phyloP scores from a whole-genome alignment of 257 asterid genomes.

The Rehmannia glutinosa region DNA sequence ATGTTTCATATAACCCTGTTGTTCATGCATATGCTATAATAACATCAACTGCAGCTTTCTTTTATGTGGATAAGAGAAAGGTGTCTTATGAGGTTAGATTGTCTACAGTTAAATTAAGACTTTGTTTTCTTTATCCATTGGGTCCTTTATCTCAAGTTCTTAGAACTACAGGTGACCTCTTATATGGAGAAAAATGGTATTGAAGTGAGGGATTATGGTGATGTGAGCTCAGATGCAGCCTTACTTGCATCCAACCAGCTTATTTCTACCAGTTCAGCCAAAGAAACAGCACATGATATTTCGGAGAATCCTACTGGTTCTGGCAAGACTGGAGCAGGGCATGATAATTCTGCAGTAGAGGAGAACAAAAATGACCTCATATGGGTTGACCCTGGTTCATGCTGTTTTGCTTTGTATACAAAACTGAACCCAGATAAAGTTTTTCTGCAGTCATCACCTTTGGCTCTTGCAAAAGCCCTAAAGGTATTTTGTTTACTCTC shows the following conservation, averaged over 20 bases:
- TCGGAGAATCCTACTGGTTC: neutral
- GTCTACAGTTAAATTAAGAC: slow-evolving; percentile 5
- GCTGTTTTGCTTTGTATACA: slow-evolving; percentile 80
- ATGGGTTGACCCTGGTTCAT: slow-evolving; percentile 84
- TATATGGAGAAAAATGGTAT: slow-evolving; percentile 66
- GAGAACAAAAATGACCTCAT: slow-evolving; percentile 41
- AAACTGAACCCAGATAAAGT: slow-evolving; percentile 65
- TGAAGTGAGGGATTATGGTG: slow-evolving; percentile 64
- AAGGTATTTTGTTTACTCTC: slow-evolving; percentile 50
- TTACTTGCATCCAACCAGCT: slow-evolving; percentile 77
- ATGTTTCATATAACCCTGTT: slow-evolving; percentile 80
- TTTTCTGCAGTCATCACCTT: slow-evolving; percentile 68
- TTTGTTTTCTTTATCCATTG: slow-evolving; percentile 2
- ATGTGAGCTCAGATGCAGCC: slow-evolving; percentile 62
- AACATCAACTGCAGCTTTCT: slow-evolving; percentile 65
- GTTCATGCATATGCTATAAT: slow-evolving; percentile 92
- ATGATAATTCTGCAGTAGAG: slow-evolving; percentile 25
- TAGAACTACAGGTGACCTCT: slow-evolving; percentile 48
- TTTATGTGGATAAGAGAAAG: slow-evolving; percentile 82
- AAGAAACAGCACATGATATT: slow-evolving; percentile 15
- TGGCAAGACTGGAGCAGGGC: no score
- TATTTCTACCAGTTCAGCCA: slow-evolving; percentile 26
- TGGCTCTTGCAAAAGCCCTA: slow-evolving; percentile 88
- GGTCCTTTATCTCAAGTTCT: slow-evolving; percentile 13
- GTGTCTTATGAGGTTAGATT: slow-evolving; percentile 73